A percentile compares a stretch with the other conserved stretches of the same genome.
These are phyloP conservation scores for Penicillium angulare DNA, from an alignment of 495 filamentous ascomycete genomes.

Conservation along the genomic window DNA sequence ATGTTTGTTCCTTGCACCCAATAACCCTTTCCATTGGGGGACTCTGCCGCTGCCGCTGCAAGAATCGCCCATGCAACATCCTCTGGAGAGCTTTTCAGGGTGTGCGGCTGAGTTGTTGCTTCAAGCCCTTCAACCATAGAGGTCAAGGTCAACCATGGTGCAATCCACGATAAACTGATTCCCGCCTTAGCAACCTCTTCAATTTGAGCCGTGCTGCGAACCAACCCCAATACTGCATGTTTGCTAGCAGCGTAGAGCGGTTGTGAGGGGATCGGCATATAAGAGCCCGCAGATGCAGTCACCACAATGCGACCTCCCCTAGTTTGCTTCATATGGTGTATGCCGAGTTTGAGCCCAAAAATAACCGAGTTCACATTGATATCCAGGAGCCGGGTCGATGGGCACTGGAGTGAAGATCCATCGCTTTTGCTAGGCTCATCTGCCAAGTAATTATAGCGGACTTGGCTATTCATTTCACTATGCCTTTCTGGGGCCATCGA, in stretches of 20 bases:
- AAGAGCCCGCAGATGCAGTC: slow-evolving; percentile 19
- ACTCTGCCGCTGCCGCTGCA: slow-evolving; percentile 7
- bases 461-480: slow-evolving; percentile 12
- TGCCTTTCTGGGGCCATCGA: slow-evolving; percentile 1
- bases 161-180: slow-evolving; percentile 19
- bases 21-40: slow-evolving; percentile 22
- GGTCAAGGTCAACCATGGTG: slow-evolving; percentile 21
- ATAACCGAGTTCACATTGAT: slow-evolving; percentile 19
- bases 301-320: slow-evolving; percentile 19
- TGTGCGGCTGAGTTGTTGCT: slow-evolving; percentile 2
- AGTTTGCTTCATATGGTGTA: slow-evolving; percentile 17
- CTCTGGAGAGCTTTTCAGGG: slow-evolving; percentile 13
- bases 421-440: slow-evolving; percentile 5
- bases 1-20: slow-evolving; percentile 19
- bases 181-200: slow-evolving; percentile 12
- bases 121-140: slow-evolving; percentile 19
- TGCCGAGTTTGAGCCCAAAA: slow-evolving; percentile 19
- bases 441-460: slow-evolving; percentile 17
- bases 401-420: neutral
- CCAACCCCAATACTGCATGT: slow-evolving; percentile 19
- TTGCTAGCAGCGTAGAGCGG: slow-evolving; percentile 21
- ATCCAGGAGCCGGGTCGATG: slow-evolving; percentile 12
- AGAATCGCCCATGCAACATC: slow-evolving; percentile 21
- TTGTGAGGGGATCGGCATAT: slow-evolving; percentile 20
- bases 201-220: slow-evolving; percentile 17